Evolutionary conservation across 345 rosid species (phyloP).

Genomic region (Lepidium aucheri): DNA sequence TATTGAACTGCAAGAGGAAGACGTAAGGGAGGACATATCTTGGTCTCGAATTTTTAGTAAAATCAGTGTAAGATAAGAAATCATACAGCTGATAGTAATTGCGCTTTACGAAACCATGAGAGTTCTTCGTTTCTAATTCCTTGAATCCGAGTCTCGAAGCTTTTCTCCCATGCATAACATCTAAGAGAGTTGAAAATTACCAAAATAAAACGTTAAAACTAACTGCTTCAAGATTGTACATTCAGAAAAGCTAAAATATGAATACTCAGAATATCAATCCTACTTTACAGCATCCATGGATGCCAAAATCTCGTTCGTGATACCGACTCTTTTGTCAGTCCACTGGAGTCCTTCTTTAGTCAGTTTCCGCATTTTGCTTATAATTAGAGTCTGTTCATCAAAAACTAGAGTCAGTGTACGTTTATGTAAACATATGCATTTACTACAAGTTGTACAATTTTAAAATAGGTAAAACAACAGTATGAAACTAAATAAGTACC

Average conservation of each 20-base stretch:
- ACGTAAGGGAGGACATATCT: neutral
- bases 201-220: neutral
- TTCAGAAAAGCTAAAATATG: neutral
- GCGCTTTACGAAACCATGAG: conserved; percentile 86
- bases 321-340: conserved; percentile 91
- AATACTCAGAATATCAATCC: conserved; percentile 18
- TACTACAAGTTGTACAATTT: neutral
- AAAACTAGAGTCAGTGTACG: conserved; percentile 3
- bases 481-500: conserved; percentile 32
- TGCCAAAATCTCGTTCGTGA: conserved; percentile 83
- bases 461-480: neutral
- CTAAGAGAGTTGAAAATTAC: conserved; percentile 29
- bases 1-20: conserved; percentile 61
- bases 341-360: conserved; percentile 88
- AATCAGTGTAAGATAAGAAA: neutral
- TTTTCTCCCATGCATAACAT: conserved; percentile 95
- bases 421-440: neutral
- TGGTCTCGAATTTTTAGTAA: neutral
- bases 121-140: conserved; percentile 67
- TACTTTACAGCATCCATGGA: conserved; percentile 97
- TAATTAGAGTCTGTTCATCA: conserved; percentile 52
- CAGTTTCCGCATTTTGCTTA: conserved; percentile 83
- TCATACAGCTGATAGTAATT: conserved; percentile 73
- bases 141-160: conserved; percentile 73
- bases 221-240: neutral